Percentiles rank a stretch among this genome's conserved stretches.
Evolutionary conservation across 2,329 filamentous ascomycete species (phyloP).

Genomic region (Exserohilum rostratum): DNA sequence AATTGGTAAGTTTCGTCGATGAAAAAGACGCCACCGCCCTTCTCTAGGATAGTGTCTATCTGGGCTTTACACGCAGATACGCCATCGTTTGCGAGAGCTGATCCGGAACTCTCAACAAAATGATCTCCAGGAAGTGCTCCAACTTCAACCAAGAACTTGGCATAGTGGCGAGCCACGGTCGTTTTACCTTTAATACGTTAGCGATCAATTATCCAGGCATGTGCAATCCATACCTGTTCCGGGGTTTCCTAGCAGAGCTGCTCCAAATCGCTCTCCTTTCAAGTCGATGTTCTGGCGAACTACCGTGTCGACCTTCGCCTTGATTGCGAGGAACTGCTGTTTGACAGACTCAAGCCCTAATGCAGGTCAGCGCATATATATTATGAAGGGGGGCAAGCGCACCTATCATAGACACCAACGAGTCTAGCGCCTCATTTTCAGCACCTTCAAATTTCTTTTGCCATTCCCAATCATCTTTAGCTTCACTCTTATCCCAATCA

Average conservation of each 20-base stretch:
- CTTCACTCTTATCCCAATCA: conserved; percentile 30
- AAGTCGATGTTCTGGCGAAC: conserved; percentile 64
- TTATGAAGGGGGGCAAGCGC: not conserved
- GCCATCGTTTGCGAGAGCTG: conserved; percentile 67
- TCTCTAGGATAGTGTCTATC: conserved; percentile 62
- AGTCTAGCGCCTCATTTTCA: conserved; percentile 62
- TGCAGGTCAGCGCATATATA: not conserved
- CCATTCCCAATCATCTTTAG: conserved; percentile 64
- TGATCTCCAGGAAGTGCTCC: conserved; percentile 65
- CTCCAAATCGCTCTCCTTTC: conserved; percentile 65
- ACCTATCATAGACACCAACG: conserved; percentile 73
- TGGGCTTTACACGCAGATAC: conserved; percentile 63
- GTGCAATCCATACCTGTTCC: conserved; percentile 64
- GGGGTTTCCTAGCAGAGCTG: conserved; percentile 72
- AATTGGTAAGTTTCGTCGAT: conserved; percentile 83
- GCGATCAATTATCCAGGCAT: not conserved
- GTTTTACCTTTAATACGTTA: conserved; percentile 63
- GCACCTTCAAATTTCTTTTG: conserved; percentile 63
- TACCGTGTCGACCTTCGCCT: conserved; percentile 65
- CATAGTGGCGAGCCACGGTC: conserved; percentile 74
- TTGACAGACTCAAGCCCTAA: conserved; percentile 69
- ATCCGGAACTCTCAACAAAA: conserved; percentile 73
- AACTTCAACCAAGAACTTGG: conserved; percentile 66
- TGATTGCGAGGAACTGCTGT: conserved; percentile 65
- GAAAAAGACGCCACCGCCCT: conserved; percentile 72